Evolutionary conservation across 805 yeast genomes (phyloP).

Genomic region (Candida ovalis): DNA sequence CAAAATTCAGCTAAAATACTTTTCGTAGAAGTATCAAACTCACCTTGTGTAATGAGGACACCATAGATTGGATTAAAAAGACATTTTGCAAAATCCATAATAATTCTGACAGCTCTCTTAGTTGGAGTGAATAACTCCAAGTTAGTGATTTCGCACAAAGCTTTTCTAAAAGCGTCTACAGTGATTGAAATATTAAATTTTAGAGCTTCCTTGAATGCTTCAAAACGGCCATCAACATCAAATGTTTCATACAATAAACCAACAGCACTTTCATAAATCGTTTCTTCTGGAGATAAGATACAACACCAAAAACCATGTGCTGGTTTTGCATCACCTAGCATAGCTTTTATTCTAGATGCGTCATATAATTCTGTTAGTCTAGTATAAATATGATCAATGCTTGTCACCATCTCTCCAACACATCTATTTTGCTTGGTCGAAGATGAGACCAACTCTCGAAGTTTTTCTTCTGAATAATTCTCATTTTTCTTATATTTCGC

Average conservation of each 20-base stretch:
- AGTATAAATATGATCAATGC: slow-evolving; percentile 22
- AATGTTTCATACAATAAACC: slow-evolving; percentile 71
- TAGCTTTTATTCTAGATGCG: slow-evolving; percentile 22
- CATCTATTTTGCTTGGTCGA: slow-evolving; percentile 28
- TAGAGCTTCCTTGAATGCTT: slow-evolving; percentile 61
- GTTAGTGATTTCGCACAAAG: slow-evolving; percentile 11
- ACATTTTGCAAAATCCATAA: slow-evolving; percentile 67
- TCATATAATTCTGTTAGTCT: slow-evolving; percentile 24
- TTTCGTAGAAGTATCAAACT: slow-evolving; percentile 13
- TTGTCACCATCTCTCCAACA: slow-evolving; percentile 12
- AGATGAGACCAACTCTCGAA: slow-evolving; percentile 20
- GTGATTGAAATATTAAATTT: slow-evolving; percentile 40
- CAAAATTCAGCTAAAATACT: slow-evolving; percentile 47
- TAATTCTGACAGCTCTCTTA: slow-evolving; percentile 57
- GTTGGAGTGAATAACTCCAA: slow-evolving; percentile 22
- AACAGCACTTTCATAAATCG: slow-evolving; percentile 63
- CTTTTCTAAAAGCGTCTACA: slow-evolving; percentile 40
- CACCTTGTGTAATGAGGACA: slow-evolving; percentile 28
- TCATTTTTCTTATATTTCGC: slow-evolving; percentile 10
- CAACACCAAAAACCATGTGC: slow-evolving; percentile 73
- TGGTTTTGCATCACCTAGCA: slow-evolving; percentile 35
- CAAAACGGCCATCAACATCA: slow-evolving; percentile 76
- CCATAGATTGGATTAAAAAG: slow-evolving; percentile 68
- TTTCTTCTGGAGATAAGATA: slow-evolving; percentile 57
- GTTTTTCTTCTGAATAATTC: slow-evolving; percentile 11